Conservation (phyloP, 106 monocot genomes). For the Acanthochlamys bracteata region DNA sequence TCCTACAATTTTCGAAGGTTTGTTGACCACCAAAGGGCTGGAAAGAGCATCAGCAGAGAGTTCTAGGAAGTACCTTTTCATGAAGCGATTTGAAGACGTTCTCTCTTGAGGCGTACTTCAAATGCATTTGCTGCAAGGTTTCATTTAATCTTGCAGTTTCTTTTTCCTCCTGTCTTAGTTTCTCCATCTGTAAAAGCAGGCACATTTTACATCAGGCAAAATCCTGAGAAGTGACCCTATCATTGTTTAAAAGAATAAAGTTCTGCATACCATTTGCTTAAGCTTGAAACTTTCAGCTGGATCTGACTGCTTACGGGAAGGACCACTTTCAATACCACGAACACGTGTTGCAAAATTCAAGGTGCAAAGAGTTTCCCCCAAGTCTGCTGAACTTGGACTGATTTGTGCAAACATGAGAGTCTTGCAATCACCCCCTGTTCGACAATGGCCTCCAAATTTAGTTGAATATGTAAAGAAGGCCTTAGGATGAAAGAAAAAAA, state of each 20-base stretch:
- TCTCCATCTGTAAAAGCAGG: slow-evolving; percentile 52
- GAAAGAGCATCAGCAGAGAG: background rate
- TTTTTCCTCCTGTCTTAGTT: slow-evolving; percentile 70
- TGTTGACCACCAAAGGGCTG: background rate
- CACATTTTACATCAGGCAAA: background rate
- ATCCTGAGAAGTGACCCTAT: background rate
- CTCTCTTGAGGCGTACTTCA: slow-evolving; percentile 74
- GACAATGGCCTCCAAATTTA: background rate
- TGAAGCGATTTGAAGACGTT: slow-evolving; percentile 68
- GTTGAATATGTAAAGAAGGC: background rate
- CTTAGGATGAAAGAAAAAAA: background rate
- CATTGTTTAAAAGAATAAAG: background rate
- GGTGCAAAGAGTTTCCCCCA: slow-evolving; percentile 84
- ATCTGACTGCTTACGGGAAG: slow-evolving; percentile 70
- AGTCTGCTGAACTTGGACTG: slow-evolving; percentile 76
- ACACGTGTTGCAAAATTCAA: slow-evolving; percentile 86
- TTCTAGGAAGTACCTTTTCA: slow-evolving; percentile 46
- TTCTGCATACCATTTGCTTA: slow-evolving; percentile 69
- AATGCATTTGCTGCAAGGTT: slow-evolving; percentile 71
- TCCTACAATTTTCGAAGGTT: background rate
- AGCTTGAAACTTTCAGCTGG: slow-evolving; percentile 67
- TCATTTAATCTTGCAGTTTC: slow-evolving; percentile 63
- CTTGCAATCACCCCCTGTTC: slow-evolving; percentile 94
- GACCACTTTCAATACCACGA: slow-evolving; percentile 73
- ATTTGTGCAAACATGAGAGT: slow-evolving; percentile 96